phyloP scores from a whole-genome alignment of 257 asterid species.

The Cinchona pubescens region DNA sequence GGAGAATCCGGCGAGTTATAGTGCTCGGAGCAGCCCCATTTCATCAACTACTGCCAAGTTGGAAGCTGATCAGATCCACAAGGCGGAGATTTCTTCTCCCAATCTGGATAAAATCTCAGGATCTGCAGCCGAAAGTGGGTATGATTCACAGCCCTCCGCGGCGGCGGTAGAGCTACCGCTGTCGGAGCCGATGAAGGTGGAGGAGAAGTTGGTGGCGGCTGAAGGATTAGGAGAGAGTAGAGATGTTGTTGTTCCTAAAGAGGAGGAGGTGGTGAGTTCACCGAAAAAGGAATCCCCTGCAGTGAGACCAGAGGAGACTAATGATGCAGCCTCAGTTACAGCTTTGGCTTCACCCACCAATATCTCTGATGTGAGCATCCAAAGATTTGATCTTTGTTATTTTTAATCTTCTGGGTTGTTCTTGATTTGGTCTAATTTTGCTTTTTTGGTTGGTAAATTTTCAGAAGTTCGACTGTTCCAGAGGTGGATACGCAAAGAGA shows the following conservation, averaged over 20 bases:
- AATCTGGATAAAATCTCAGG: slow-evolving; percentile 46
- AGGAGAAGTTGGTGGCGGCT: slow-evolving; percentile 27
- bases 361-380: slow-evolving; percentile 58
- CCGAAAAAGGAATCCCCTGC: slow-evolving; percentile 49
- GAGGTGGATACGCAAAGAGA: slow-evolving; percentile 49
- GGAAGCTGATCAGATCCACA: slow-evolving; percentile 53
- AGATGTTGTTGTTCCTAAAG: slow-evolving; percentile 32
- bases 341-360: slow-evolving; percentile 32
- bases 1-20: slow-evolving; percentile 43
- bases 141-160: slow-evolving; percentile 25
- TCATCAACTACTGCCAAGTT: slow-evolving; percentile 33
- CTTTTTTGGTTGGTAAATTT: slow-evolving; percentile 14
- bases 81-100: slow-evolving; percentile 50
- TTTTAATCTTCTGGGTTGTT: slow-evolving; percentile 9
- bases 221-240: slow-evolving; percentile 37
- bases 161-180: slow-evolving; percentile 10
- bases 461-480: slow-evolving; percentile 38
- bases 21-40: slow-evolving; percentile 50
- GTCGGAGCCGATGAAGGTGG: slow-evolving; percentile 35
- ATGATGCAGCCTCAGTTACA: slow-evolving; percentile 41
- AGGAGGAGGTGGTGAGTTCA: slow-evolving; percentile 47
- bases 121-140: slow-evolving; percentile 45
- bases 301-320: slow-evolving; percentile 37
- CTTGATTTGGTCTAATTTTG: slow-evolving; percentile 9
- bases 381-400: slow-evolving; percentile 11